phyloP scores from a whole-genome alignment of 2,329 filamentous ascomycete genomes.

The Colletotrichum noveboracense region DNA sequence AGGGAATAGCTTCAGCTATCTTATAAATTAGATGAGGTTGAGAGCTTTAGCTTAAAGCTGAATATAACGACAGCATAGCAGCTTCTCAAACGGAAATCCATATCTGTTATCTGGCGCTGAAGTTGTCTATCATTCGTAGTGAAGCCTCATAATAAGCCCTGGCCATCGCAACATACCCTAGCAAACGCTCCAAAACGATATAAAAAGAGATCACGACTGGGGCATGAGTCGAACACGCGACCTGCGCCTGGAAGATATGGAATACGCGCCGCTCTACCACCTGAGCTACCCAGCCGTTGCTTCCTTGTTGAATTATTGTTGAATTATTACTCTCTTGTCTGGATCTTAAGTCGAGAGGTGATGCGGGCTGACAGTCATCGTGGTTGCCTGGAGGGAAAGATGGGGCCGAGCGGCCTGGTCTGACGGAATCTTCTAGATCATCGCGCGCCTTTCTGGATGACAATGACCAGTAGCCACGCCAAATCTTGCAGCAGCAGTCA shows the following conservation, averaged over 20 bases:
- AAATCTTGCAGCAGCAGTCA: too few relatives aligned
- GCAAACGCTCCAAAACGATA: neutral
- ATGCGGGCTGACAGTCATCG: neutral
- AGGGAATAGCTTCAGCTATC: neutral
- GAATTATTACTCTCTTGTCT: neutral
- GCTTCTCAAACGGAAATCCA: neutral
- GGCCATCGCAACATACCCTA: neutral
- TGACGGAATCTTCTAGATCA: neutral
- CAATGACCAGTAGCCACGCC: neutral
- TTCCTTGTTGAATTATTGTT: neutral
- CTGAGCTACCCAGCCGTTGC: neutral
- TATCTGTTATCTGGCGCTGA: neutral
- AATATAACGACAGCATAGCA: neutral
- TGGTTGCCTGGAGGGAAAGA: neutral
- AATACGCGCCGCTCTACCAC: neutral
- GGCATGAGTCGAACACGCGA: neutral
- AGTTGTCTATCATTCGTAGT: neutral
- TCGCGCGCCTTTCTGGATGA: neutral
- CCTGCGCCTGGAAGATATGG: neutral
- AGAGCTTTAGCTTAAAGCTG: neutral
- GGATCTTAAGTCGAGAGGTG: neutral
- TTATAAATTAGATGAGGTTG: too few relatives aligned
- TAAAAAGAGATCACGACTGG: neutral
- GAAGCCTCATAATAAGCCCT: accelerated
- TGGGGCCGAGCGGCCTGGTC: neutral